Evolutionary conservation across 78 protist genomes (phyloP), one percentile per base, ranked within the genome.

Genomic region (Dictyostelium firmibasis): DNA sequence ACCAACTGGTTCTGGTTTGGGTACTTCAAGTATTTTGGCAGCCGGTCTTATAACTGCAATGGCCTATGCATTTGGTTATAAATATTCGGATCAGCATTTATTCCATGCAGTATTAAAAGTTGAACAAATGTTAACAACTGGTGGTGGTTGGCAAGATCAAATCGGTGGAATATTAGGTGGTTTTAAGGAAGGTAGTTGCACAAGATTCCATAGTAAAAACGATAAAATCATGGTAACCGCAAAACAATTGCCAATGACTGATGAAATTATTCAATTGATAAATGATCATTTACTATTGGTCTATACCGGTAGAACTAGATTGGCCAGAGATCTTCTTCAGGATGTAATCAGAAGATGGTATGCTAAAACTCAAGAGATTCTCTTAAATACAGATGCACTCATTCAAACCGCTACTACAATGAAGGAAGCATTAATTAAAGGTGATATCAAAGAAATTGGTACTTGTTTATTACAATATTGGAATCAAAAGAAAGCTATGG

Each of bases 71-170:
- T 84, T 84, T 50, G 88, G 96, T 23, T 53, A 67, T 16, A 44
- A 83, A 20, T 92, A 78, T 16, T n/a, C 25, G 27, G 81, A 77
- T 3, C 36, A 64, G 7, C 81, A 76, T 33, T 72, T 92, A 6
- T 33, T 97, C 41, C 95, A 96, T 84, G 91, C 93, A 2, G 92
- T 87, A 2, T 31, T 96, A 29, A 67, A 72, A 8, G 91, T 97
- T 8, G 97, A 97, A 47, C 98, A 97, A 91, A 79, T 95, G 95
- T 84, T 97, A 53, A 92, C 97, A 0, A 86, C 97, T 11, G 95
- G 97, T 29, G 98, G 98, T 62, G 98, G 98, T 29, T 97, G 97
- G 97, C 97, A 96, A 38, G 98, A 97, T 41, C 97, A 94, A 38
- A 85, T 89, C 2, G 98, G 98, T 38, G 98, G 97, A 0, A 31